These are phyloP conservation scores for Alternaria consortialis DNA, from an alignment of 2,329 filamentous ascomycete genomes.

Conservation along the genomic window DNA sequence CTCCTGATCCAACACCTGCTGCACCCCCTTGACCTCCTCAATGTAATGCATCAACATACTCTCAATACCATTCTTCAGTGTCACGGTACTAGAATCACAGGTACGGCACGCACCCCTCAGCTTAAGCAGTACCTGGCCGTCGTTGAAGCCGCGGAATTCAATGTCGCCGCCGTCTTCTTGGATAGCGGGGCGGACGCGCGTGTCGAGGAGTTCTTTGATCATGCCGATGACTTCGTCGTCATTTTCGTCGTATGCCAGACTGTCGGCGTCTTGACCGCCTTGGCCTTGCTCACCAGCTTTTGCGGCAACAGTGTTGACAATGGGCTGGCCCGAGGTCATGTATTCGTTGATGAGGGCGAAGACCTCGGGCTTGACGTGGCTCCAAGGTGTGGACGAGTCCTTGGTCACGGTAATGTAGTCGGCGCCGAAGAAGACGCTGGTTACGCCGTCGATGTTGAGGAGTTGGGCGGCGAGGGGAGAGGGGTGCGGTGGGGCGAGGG, in stretches of 20 bases:
- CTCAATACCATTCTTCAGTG: slow-evolving; percentile 96
- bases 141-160: slow-evolving; percentile 88
- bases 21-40: slow-evolving; percentile 92
- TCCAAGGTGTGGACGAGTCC: slow-evolving; percentile 86
- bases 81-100: slow-evolving; percentile 96
- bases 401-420: slow-evolving; percentile 99
- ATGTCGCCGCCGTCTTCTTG: slow-evolving; percentile 98
- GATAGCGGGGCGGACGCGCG: slow-evolving; percentile 91
- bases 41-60: slow-evolving; percentile 95
- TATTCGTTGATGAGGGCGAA: slow-evolving; percentile 95
- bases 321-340: slow-evolving; percentile 80
- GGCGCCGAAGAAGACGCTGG: slow-evolving; percentile 88
- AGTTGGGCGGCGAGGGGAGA: slow-evolving; percentile 90
- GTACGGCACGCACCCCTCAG: slow-evolving; percentile 92
- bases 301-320: slow-evolving; percentile 76
- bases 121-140: slow-evolving; percentile 86
- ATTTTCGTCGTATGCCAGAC: slow-evolving; percentile 83
- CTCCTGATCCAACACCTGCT: slow-evolving; percentile 89
- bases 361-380: slow-evolving; percentile 92
- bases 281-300: slow-evolving; percentile 62
- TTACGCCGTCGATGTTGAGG: slow-evolving; percentile 94
- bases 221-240: slow-evolving; percentile 95
- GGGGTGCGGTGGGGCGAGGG: slow-evolving; percentile 85
- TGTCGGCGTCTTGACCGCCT: slow-evolving; percentile 67
- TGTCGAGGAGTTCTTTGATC: slow-evolving; percentile 98